A percentile compares a stretch with the other conserved stretches of the same genome.
Conservation (phyloP, 2,329 filamentous ascomycete species). For the Trematosphaeria pertusa region DNA sequence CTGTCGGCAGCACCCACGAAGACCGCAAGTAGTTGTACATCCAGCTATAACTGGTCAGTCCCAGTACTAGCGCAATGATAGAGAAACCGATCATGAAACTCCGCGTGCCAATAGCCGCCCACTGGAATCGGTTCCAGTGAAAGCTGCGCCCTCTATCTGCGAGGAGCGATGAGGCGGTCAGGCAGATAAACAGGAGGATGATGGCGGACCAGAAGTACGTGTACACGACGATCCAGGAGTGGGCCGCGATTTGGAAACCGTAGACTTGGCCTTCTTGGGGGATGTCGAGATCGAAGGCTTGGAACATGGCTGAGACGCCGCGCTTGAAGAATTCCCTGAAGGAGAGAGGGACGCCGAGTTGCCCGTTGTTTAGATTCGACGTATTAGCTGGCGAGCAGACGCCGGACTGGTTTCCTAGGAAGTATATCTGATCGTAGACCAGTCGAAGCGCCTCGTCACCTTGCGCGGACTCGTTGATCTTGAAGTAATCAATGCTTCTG, state of each 20-base stretch:
- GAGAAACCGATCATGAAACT: slow-evolving; percentile 7
- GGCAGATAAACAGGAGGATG: slow-evolving; percentile 14
- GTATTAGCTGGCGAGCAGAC: slow-evolving; percentile 14
- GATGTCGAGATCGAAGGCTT: slow-evolving; percentile 13
- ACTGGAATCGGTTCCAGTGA: not conserved
- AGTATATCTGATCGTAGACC: slow-evolving; percentile 13
- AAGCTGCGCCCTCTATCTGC: slow-evolving; percentile 2
- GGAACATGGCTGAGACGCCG: slow-evolving; percentile 9
- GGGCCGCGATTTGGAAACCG: slow-evolving; percentile 1
- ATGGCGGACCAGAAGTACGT: slow-evolving; percentile 21
- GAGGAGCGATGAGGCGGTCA: slow-evolving; percentile 15
- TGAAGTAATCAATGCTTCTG: slow-evolving; percentile 18
- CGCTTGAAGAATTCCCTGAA: slow-evolving; percentile 6
- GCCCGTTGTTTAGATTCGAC: not conserved
- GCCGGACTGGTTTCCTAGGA: slow-evolving; percentile 17
- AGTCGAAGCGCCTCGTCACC: slow-evolving; percentile 3
- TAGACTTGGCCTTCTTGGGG: slow-evolving; percentile 1
- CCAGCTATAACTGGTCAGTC: slow-evolving; percentile 2
- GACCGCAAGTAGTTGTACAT: slow-evolving; percentile 9
- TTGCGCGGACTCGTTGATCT: slow-evolving; percentile 16
- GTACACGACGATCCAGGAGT: slow-evolving; percentile 18
- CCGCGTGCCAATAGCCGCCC: slow-evolving; percentile 4
- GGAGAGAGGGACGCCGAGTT: slow-evolving; percentile 2
- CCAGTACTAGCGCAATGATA: slow-evolving; percentile 7
- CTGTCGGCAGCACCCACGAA: slow-evolving; percentile 16